A percentile compares a stretch with the other conserved stretches of the same genome.
Conservation (phyloP, 1,284 basidiomycete genomes). For the Chondrostereum purpureum region DNA sequence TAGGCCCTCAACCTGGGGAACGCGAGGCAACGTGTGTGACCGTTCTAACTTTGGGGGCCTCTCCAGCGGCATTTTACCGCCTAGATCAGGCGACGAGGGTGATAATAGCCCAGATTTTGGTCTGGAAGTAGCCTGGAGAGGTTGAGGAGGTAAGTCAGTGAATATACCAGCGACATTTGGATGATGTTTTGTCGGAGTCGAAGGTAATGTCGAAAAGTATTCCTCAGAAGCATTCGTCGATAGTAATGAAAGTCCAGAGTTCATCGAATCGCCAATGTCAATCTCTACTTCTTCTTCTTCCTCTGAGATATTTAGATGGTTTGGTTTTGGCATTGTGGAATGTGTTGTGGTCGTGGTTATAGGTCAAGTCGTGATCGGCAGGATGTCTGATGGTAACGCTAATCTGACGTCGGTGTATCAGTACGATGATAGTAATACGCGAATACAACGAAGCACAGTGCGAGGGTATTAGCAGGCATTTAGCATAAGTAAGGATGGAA, state of each 20-base stretch:
- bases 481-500: too few species aligned
- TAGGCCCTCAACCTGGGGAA: conserved; percentile 19
- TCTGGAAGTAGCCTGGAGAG: neutral
- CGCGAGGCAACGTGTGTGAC: conserved; percentile 26
- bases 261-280: neutral
- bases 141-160: neutral
- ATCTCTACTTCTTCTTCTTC: neutral
- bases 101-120: neutral
- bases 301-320: neutral
- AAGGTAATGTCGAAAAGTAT: neutral
- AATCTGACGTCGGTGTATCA: too few species aligned
- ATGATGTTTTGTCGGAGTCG: neutral
- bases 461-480: too few species aligned
- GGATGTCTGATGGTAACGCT: too few species aligned
- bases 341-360: neutral
- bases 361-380: too few species aligned
- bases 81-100: neutral
- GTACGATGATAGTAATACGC: too few species aligned
- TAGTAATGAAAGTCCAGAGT: neutral
- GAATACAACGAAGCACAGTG: too few species aligned
- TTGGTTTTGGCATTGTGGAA: neutral
- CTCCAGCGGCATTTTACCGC: neutral
- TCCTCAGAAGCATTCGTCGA: neutral
- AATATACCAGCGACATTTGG: neutral
- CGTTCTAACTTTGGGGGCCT: conserved; percentile 17